Evolutionary conservation across 1,139 yeast species (phyloP).

Genomic region (Taphrina flavorubra): DNA sequence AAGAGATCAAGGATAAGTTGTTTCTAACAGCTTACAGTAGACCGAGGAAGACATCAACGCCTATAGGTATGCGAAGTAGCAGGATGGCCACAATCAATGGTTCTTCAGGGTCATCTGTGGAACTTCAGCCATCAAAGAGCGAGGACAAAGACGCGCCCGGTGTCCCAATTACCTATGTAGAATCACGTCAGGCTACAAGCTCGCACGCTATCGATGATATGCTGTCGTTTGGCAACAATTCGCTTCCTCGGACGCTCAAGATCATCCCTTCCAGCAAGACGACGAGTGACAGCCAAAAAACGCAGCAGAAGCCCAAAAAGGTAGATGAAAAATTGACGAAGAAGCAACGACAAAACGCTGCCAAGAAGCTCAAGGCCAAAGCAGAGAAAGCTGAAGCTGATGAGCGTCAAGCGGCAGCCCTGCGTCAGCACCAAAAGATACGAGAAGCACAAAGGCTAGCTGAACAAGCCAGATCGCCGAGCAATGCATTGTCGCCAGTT

Average conservation of each 20-base stretch:
- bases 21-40: slow-evolving; percentile 5
- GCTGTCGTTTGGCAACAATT: not conserved
- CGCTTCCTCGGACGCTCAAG: slow-evolving; percentile 29
- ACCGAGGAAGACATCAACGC: slow-evolving; percentile 31
- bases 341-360: slow-evolving; percentile 39
- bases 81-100: not conserved
- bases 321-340: slow-evolving; percentile 19
- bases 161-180: not conserved
- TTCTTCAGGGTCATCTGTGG: not conserved
- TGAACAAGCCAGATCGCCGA: not conserved
- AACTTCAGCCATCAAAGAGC: not conserved
- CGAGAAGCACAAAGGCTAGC: slow-evolving; percentile 21
- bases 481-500: not conserved
- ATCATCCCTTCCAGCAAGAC: slow-evolving; percentile 11
- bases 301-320: not conserved
- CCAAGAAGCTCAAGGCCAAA: slow-evolving; percentile 30
- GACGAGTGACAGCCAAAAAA: not conserved
- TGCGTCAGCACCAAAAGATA: slow-evolving; percentile 8
- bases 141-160: slow-evolving; percentile 4
- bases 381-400: slow-evolving; percentile 30
- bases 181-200: not conserved
- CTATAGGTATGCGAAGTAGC: slow-evolving; percentile 18
- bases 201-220: slow-evolving; percentile 18
- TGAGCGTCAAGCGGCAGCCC: slow-evolving; percentile 21
- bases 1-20: not conserved